Base-by-base conservation (phyloP, 2,329 filamentous ascomycete species). In the Helicocarpus griseus region DNA sequence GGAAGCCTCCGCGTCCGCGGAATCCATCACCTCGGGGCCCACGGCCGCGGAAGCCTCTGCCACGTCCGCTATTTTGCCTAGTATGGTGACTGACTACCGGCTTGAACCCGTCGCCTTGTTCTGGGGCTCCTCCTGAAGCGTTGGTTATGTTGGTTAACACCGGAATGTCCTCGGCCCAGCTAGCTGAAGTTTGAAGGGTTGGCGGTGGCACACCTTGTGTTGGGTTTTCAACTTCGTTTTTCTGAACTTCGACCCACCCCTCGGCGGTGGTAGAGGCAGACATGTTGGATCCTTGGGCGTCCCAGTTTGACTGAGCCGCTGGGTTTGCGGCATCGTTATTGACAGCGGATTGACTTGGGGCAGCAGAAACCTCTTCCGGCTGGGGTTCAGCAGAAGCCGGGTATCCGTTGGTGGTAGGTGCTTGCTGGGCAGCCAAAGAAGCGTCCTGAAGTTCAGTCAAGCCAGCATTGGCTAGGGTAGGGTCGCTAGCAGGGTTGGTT, bases 81-180 rank as follows among this genome's bases (percentile, higher is more conserved):
- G 63, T 58, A 49, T 69, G 66, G 46, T 65, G 61, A 21, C 55
- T 51, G 28, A 69, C 48, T 3, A 50, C 65, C 48, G 59, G 61
- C 49, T 69, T 66, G 40, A 69, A 69, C 7, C 64, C 67, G 50
- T 70, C 68, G 21, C 28, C 38, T 14, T 26, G 38, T 26, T 29
- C 33, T 40, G 36, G 53, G 26, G 36, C 21, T 28, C 24, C 43
- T 46, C 49, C 44, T n/a, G n/a, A n/a, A n/a, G n/a, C n/a, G 4
- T 45, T 26, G 33, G 60, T 56, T 4, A 57, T 47, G 28, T 67
- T 58, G 35, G 66, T 66, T 51, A 66, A 68, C 54, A 82, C 80
- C 17, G 85, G 80, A 60, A 86, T 80, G 54, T 93, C 87, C 61
- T 95, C 89, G 24, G 87, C 87, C 87, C 87, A 94, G 61, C 83